Conservation (phyloP, 495 filamentous ascomycete species). For the Xylaria flabelliformis region DNA sequence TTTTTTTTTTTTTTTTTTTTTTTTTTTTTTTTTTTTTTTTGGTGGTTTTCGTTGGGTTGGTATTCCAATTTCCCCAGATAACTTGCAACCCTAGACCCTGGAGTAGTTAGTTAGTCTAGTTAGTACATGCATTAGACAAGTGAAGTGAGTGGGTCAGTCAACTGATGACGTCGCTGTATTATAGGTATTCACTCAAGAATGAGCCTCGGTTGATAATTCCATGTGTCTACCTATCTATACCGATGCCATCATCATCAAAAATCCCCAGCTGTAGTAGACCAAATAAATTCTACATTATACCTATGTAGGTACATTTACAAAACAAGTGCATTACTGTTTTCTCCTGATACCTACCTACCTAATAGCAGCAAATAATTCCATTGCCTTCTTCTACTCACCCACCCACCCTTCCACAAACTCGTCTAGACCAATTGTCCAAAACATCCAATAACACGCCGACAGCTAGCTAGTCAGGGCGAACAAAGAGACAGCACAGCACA, state of each 20-base stretch:
- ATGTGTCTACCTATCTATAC: not conserved
- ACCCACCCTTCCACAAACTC: too few species aligned
- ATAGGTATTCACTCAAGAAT: not conserved
- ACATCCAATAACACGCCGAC: constrained; percentile 22
- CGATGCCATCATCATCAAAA: not conserved
- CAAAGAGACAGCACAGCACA: constrained; percentile 14
- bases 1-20: too few species aligned
- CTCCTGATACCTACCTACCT: not conserved
- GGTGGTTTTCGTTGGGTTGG: too few species aligned
- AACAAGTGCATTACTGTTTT: not conserved
- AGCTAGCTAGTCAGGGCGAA: constrained; percentile 15
- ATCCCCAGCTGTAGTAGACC: not conserved
- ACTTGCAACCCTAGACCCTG: not conserved
- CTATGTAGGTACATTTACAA: too few species aligned
- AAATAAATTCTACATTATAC: not conserved
- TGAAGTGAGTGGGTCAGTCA: not conserved
- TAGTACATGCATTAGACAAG: not conserved
- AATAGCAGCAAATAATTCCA: too few species aligned
- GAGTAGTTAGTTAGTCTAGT: not conserved
- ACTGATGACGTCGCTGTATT: not conserved
- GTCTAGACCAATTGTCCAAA: too few species aligned
- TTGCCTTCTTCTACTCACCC: too few species aligned
- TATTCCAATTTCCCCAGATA: not conserved
- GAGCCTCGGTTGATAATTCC: not conserved
- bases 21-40: too few species aligned